Percentiles rank a stretch among this genome's conserved stretches.
phyloP scores from a whole-genome alignment of 1,139 yeast genomes.

The Blastobotrys raffinosifermentans region DNA sequence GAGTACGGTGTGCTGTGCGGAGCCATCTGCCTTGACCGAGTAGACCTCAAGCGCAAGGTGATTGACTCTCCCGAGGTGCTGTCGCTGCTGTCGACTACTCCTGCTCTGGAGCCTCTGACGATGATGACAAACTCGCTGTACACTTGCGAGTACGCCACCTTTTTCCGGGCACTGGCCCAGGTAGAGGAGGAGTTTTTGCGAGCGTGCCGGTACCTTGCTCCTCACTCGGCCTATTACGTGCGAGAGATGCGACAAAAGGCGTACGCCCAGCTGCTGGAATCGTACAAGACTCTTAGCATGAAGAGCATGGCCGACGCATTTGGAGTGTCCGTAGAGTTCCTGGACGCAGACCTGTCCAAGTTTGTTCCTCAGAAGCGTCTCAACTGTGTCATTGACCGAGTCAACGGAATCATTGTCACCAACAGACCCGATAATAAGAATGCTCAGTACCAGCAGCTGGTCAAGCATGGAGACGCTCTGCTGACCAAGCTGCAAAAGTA shows the following conservation, averaged over 20 bases:
- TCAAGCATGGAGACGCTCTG: constrained; percentile 88
- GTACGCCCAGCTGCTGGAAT: constrained; percentile 87
- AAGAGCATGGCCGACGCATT: constrained; percentile 93
- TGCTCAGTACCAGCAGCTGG: constrained; percentile 80
- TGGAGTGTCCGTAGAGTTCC: constrained; percentile 78
- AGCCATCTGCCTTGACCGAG: constrained; percentile 73
- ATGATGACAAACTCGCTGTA: constrained; percentile 81
- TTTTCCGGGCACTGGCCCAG: constrained; percentile 71
- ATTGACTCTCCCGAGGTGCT: constrained; percentile 93
- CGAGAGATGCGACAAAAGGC: constrained; percentile 96
- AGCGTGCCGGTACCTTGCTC: constrained; percentile 67
- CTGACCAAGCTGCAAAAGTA: constrained; percentile 93
- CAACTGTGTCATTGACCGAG: constrained; percentile 93
- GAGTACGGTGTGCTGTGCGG: constrained; percentile 86
- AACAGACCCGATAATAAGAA: constrained; percentile 95
- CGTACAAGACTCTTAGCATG: constrained; percentile 83
- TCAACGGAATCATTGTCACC: constrained; percentile 91
- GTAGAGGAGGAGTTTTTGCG: constrained; percentile 70
- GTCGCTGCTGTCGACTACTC: constrained; percentile 68
- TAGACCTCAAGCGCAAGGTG: constrained; percentile 73
- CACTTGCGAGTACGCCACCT: constrained; percentile 79
- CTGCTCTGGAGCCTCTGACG: constrained; percentile 72
- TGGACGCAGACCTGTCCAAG: constrained; percentile 74
- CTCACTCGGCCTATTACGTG: constrained; percentile 77
- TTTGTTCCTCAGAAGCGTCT: constrained; percentile 90